Percentiles rank a stretch among this genome's conserved stretches.
These are phyloP conservation scores for Podaxis mareebaensis DNA, from an alignment of 768 basidiomycete species.

Conservation along the genomic window DNA sequence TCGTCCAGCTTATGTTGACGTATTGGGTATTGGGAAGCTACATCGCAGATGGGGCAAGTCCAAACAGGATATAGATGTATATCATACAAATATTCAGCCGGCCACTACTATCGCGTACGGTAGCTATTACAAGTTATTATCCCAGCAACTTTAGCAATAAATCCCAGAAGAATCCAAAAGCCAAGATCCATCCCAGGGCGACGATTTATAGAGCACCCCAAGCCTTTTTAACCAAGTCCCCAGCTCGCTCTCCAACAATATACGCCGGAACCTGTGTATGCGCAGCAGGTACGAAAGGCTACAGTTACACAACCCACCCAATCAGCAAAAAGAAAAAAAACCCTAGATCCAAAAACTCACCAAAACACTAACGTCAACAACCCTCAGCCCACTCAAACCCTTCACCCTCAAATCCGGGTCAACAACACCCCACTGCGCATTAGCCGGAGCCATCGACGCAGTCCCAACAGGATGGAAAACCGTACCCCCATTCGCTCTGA, in stretches of 20 bases:
- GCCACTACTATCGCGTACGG: too few species aligned
- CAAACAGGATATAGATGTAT: not conserved
- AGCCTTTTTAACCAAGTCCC: slow-evolving; percentile 22
- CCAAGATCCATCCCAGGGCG: too few species aligned
- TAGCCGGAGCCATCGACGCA: slow-evolving; percentile 29
- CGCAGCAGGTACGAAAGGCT: slow-evolving; percentile 32
- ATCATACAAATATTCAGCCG: too few species aligned
- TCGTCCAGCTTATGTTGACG: not conserved
- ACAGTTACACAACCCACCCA: not conserved
- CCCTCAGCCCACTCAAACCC: slow-evolving; percentile 32
- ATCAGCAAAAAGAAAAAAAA: too few species aligned
- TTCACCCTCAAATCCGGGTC: slow-evolving; percentile 33
- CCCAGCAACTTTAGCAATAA: too few species aligned
- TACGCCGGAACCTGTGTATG: slow-evolving; percentile 37
- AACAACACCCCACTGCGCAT: slow-evolving; percentile 22
- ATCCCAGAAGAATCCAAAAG: too few species aligned
- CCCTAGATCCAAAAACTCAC: slow-evolving; percentile 1
- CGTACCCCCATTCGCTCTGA: slow-evolving; percentile 23
- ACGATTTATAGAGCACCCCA: slow-evolving; percentile 3
- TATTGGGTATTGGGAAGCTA: too few species aligned
- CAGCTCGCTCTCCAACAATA: slow-evolving; percentile 35
- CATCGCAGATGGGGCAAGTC: not conserved
- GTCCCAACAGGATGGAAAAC: slow-evolving; percentile 33
- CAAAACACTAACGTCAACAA: slow-evolving; percentile 38
- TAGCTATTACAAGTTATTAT: too few species aligned